These are phyloP conservation scores for Chenopodium formosanum DNA, from an alignment of 148 eudicot species.

Conservation along the genomic window DNA sequence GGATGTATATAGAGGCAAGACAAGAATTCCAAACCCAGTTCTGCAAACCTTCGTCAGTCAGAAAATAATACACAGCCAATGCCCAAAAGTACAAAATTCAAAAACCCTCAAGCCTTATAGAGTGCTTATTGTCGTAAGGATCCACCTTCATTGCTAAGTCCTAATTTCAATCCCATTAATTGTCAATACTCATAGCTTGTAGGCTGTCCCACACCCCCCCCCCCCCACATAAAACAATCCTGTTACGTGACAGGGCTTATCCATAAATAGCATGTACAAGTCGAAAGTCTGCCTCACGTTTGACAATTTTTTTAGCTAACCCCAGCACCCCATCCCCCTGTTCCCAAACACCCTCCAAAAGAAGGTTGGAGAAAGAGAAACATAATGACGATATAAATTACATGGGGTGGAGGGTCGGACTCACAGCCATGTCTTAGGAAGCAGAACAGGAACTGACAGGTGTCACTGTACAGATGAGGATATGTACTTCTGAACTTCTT, in stretches of 20 bases:
- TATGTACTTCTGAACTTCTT: not conserved
- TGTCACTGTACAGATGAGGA: not conserved
- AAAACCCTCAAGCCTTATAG: not conserved
- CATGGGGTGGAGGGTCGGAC: too few species aligned
- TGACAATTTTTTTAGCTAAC: not conserved
- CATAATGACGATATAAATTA: too few species aligned
- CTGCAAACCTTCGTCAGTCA: too few species aligned
- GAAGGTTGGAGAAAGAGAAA: too few species aligned
- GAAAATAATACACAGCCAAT: too few species aligned
- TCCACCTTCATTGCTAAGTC: too few species aligned
- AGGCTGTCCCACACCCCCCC: not conserved
- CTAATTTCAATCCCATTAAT: too few species aligned
- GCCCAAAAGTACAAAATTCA: too few species aligned
- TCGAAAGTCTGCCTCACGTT: not conserved
- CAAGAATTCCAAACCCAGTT: too few species aligned
- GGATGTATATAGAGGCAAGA: not conserved
- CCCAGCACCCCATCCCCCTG: not conserved
- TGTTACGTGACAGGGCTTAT: not conserved
- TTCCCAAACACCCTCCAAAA: not conserved
- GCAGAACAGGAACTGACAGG: too few species aligned
- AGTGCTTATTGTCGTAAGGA: too few species aligned
- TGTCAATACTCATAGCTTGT: not conserved
- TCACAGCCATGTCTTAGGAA: too few species aligned
- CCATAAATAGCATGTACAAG: not conserved
- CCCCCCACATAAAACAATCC: not conserved